Evolutionary conservation across 2,329 filamentous ascomycete species (phyloP).

Genomic region (Venturia effusa): DNA sequence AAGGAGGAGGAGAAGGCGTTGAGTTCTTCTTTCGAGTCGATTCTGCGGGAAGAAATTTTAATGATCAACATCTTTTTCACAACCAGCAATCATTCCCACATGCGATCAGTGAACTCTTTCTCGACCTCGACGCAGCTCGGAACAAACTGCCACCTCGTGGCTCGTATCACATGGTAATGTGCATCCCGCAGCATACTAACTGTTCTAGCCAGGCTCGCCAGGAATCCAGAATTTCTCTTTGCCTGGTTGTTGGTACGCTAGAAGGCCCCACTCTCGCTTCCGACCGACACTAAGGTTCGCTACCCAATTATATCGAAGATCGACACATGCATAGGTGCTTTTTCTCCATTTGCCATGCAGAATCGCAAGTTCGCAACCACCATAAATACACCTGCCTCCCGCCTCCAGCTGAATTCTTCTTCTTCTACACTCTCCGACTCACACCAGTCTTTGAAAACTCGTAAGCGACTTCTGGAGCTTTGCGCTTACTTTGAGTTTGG

Average conservation of each 20-base stretch:
- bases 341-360: background rate
- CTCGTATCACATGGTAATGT: background rate
- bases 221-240: background rate
- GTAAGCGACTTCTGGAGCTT: slow-evolving; percentile 33
- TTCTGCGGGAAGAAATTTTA: background rate
- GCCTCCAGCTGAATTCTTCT: background rate
- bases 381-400: background rate
- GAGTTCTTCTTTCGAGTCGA: background rate
- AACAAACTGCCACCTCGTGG: background rate
- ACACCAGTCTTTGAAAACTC: background rate
- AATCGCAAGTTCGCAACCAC: background rate
- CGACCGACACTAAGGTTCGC: background rate
- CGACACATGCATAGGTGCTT: background rate
- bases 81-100: background rate
- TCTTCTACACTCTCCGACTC: background rate
- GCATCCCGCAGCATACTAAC: background rate
- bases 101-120: background rate
- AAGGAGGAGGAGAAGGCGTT: background rate
- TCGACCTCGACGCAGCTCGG: background rate
- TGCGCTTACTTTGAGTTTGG: slow-evolving; percentile 25
- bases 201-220: background rate
- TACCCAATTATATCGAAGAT: background rate
- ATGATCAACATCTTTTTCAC: background rate
- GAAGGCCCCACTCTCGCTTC: background rate
- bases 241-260: background rate